A percentile compares a stretch with the other conserved stretches of the same genome.
These are phyloP conservation scores for Mycena sanguinolenta DNA, from an alignment of 768 basidiomycete genomes.

Conservation along the genomic window DNA sequence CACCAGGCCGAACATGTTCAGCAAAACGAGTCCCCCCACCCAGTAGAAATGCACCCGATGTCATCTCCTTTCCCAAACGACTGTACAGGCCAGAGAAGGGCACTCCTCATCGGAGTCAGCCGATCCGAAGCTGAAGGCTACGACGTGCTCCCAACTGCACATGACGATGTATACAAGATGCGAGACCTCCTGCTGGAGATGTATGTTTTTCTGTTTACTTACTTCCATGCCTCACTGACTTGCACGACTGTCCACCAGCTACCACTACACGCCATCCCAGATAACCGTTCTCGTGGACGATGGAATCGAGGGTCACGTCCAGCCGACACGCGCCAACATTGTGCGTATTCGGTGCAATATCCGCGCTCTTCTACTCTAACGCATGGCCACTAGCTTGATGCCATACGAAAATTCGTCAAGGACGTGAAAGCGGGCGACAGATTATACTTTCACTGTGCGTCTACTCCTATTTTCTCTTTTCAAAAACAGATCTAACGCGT, in stretches of 20 bases:
- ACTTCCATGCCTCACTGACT: not conserved
- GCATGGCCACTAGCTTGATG: slow-evolving; percentile 39
- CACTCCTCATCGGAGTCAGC: slow-evolving; percentile 29
- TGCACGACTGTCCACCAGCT: not conserved
- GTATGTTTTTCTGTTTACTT: not conserved
- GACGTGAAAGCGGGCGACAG: slow-evolving; percentile 40
- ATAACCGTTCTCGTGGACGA: slow-evolving; percentile 62
- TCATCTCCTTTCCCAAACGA: too few relatives aligned
- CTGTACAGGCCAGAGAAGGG: slow-evolving; percentile 6
- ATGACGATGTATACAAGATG: slow-evolving; percentile 2
- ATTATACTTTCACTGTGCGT: slow-evolving; percentile 43
- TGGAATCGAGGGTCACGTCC: slow-evolving; percentile 42
- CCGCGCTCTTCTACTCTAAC: not conserved
- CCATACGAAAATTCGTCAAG: slow-evolving; percentile 11
- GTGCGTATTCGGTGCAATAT: slow-evolving; percentile 46
- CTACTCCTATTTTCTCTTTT: slow-evolving; percentile 14
- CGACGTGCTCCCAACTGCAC: not conserved
- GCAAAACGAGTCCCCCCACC: not conserved
- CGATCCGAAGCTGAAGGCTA: not conserved
- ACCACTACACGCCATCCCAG: not conserved
- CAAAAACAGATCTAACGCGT: not conserved
- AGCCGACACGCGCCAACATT: slow-evolving; percentile 61
- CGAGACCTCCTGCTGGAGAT: not conserved
- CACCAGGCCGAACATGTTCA: too few relatives aligned
- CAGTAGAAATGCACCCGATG: not conserved